Base-by-base conservation (phyloP, 2,329 filamentous ascomycete genomes). In the Arthrobotrys iridis region DNA sequence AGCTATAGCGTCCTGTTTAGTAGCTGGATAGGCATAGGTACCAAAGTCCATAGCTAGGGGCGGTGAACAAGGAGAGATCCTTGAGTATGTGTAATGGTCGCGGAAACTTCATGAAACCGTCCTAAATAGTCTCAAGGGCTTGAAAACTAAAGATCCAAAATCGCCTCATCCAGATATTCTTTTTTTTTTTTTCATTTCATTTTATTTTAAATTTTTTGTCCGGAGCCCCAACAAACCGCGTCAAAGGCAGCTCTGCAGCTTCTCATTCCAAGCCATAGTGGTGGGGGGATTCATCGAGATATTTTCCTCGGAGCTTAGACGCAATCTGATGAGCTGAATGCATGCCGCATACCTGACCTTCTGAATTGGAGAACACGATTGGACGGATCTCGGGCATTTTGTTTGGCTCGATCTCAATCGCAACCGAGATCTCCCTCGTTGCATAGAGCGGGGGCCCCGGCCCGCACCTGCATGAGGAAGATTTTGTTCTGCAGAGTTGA, bases 371-470 rank as follows among this genome's bases (percentile, higher is more conserved):
- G 18, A 24, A 55, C 18, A 18, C 30, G 50, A 55, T 55, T 55
- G 50, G 50, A n/a, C 11, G 30, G 3, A 11, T 30, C 15, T 20
- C 30, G 15, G 18, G 30, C 22, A 35, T 13, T 24, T 37, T 55
- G n/a, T 37, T 35, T 37, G 46, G 30, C 46, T 52, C 46, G 46
- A 52, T 52, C 46, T 52, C 28, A 55, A n/a, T n/a, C n/a, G n/a
- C n/a, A n/a, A n/a, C 24, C 50, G 50, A 55, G n/a, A 37, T 55
- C 18, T 24, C 50, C 33, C 28, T 35, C 24, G 55, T 59, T 43
- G 15, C 55, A 59, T 35, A 59, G 37, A 59, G 22, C 26, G 3
- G 22, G 55, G 50, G 28, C 22, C 15, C 24, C 24, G 55, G 15
- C 43, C 55, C 55, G 55, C 55, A 59, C 33, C 20, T 43, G 55